Evolutionary conservation across 768 basidiomycete genomes (phyloP), one percentile per base, ranked within the genome.

Genomic region (Gymnopilus dilepis): DNA sequence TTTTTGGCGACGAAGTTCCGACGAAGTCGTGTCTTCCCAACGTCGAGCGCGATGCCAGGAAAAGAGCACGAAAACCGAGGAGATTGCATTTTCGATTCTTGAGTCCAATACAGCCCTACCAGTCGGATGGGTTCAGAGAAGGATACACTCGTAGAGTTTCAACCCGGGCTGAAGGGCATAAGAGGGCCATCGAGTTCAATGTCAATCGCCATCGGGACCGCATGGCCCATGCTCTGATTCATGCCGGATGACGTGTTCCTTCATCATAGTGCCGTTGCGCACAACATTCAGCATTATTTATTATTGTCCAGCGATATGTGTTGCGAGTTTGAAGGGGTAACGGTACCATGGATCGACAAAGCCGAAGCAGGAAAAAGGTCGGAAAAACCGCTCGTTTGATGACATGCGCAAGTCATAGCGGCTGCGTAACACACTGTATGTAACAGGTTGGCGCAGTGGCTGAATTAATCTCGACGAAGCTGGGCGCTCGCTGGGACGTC

Each of bases 1-100:
- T 40, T 37, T 52, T 37, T 53, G 21, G 52, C 34, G 34, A 38
- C 30, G n/a, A 38, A 33, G 34, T 34, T 53, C 52, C 52, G 52
- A 53, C 17, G 22, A 53, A 22, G 52, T 53, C 52, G 52, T 37
- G 34, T 22, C 34, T 34, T 53, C 31, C 19, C 15, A 37, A 34
- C 33, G 21, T 37, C 52, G 19, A 37, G 8, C 8, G 8, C 30
- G 31, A 33, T 34, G 26, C n/a, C 17, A 31, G 33, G n/a, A n/a
- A 21, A 33, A 22, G 15, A 33, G 3, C 21, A n/a, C 12, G 28
- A 15, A 54, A 40, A 7, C 52, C 52, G 52, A 54, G 52, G 52
- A 54, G 52, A 54, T 54, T 54, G 12, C 21, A 53, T 37, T n/a
- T 33, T 40, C 21, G 9, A 40, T n/a, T 31, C n/a, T 37, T 24